phyloP scores from a whole-genome alignment of 768 basidiomycete genomes.

The Amanita jacksonii region DNA sequence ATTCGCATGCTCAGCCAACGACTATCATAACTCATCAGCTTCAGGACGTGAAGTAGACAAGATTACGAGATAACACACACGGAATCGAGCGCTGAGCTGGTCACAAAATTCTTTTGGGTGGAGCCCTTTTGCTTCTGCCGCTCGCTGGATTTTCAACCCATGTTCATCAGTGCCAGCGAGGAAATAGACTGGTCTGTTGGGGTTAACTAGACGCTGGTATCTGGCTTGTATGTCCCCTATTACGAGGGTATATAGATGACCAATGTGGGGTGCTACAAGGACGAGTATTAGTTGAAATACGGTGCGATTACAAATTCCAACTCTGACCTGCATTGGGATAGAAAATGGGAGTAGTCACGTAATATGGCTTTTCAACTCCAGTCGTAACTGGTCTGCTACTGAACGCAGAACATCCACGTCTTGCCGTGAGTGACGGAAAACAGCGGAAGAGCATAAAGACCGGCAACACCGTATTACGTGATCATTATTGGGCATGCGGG shows the following conservation, averaged over 20 bases:
- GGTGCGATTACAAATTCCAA: neutral
- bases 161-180: slow-evolving; percentile 88
- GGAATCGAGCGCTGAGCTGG: slow-evolving; percentile 57
- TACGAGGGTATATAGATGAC: slow-evolving; percentile 79
- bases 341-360: slow-evolving; percentile 88
- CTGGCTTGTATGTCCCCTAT: slow-evolving; percentile 75
- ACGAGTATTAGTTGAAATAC: neutral
- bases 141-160: slow-evolving; percentile 85
- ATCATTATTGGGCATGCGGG: too few species aligned
- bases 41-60: neutral
- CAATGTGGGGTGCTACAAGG: slow-evolving; percentile 63
- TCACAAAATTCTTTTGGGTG: slow-evolving; percentile 65
- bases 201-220: slow-evolving; percentile 48
- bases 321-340: slow-evolving; percentile 77
- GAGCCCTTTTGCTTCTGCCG: slow-evolving; percentile 48
- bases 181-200: slow-evolving; percentile 46
- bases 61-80: slow-evolving; percentile 44
- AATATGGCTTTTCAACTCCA: slow-evolving; percentile 51
- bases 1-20: slow-evolving; percentile 51
- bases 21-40: slow-evolving; percentile 27
- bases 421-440: neutral
- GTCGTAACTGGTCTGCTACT: neutral
- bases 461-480: too few species aligned
- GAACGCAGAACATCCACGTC: neutral
- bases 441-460: neutral